Evolutionary conservation across 257 asterid genomes (phyloP).

Genomic region (Solanum pennellii): DNA sequence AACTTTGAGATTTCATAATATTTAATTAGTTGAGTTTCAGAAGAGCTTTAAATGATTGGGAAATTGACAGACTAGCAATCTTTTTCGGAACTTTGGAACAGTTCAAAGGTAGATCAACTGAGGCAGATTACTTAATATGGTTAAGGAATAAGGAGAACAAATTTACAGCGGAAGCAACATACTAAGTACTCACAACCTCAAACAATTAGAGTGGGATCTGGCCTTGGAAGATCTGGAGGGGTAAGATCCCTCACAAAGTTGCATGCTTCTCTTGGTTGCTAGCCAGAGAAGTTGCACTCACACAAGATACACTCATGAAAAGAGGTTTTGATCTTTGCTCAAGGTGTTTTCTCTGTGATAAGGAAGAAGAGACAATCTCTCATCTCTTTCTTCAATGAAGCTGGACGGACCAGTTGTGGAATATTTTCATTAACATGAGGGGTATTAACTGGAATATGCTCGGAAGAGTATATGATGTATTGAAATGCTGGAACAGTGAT

Average conservation of each 20-base stretch:
- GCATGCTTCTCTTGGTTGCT: background rate
- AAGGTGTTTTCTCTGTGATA: background rate
- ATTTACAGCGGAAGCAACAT: background rate
- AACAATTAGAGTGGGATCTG: background rate
- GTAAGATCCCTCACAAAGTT: background rate
- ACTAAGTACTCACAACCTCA: background rate
- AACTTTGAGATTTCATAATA: background rate
- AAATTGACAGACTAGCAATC: background rate
- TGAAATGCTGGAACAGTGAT: background rate
- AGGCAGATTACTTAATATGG: background rate
- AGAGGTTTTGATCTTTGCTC: background rate
- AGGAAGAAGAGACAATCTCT: background rate
- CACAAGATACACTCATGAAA: background rate
- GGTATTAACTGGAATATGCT: background rate
- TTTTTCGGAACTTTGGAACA: background rate
- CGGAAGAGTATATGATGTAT: background rate
- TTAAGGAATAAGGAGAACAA: background rate
- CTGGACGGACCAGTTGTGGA: background rate
- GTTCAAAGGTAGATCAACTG: background rate
- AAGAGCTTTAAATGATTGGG: background rate
- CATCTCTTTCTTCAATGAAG: background rate
- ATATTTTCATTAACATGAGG: background rate
- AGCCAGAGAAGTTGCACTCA: background rate
- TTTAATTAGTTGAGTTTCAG: background rate
- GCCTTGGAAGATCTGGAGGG: background rate